These are phyloP conservation scores for Candida railenensis DNA, from an alignment of 805 yeast species.

Conservation along the genomic window DNA sequence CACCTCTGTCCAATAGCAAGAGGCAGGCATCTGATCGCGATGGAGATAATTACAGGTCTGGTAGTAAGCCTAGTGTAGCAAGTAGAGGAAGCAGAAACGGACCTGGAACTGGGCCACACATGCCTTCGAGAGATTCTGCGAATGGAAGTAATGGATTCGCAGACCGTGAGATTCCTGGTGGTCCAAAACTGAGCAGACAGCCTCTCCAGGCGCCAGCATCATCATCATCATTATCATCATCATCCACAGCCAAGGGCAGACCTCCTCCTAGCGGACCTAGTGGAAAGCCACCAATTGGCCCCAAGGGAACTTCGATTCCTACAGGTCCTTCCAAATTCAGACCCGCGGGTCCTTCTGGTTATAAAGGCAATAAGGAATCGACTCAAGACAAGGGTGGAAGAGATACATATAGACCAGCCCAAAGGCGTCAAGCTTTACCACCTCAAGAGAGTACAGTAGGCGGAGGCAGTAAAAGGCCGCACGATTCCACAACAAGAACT, in stretches of 20 bases:
- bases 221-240: not conserved
- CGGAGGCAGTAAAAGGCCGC: not conserved
- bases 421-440: not conserved
- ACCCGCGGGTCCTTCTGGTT: conserved; percentile 10
- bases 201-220: not conserved
- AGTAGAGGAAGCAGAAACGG: not conserved
- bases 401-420: conserved; percentile 1
- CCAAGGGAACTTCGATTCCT: conserved; percentile 10
- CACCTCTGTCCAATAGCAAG: not conserved
- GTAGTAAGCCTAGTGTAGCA: not conserved
- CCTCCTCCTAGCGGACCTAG: conserved; percentile 5
- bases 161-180: not conserved
- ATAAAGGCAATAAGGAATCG: conserved; percentile 7
- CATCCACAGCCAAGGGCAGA: not conserved
- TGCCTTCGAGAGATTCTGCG: not conserved
- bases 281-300: conserved; percentile 14
- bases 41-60: not conserved
- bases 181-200: not conserved
- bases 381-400: not conserved
- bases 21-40: not conserved
- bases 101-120: not conserved
- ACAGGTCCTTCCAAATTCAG: conserved; percentile 8
- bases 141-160: not conserved
- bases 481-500: not conserved
- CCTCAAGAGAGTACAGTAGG: conserved; percentile 1